These are phyloP conservation scores for Babesia bovis DNA, from an alignment of 169 alveolate species.

Conservation along the genomic window DNA sequence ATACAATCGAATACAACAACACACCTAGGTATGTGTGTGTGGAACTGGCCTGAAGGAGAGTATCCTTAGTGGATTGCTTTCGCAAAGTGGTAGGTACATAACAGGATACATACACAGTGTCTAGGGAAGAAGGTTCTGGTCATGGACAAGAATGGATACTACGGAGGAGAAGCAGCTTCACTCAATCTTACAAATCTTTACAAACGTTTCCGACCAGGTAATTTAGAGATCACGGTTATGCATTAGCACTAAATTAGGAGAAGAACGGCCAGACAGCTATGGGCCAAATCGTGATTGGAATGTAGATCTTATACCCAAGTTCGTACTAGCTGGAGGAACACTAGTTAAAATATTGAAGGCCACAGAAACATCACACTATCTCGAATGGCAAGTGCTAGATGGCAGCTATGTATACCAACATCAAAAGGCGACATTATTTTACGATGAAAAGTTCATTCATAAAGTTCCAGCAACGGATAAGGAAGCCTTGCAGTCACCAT, in stretches of 20 bases:
- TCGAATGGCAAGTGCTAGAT: slow-evolving; percentile 96
- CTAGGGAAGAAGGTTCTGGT: slow-evolving; percentile 95
- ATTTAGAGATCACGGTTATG: not conserved
- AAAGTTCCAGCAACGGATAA: slow-evolving; percentile 98
- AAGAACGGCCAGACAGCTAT: slow-evolving; percentile 86
- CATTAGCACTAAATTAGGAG: slow-evolving; percentile 63
- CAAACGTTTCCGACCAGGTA: slow-evolving; percentile 90
- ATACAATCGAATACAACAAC: not conserved
- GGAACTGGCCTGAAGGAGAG: slow-evolving; percentile 99
- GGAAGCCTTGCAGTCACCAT: slow-evolving; percentile 94
- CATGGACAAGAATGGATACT: slow-evolving; percentile 93
- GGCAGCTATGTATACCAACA: slow-evolving; percentile 96
- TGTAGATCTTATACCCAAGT: slow-evolving; percentile 97
- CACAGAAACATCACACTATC: slow-evolving; percentile 91
- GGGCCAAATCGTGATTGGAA: slow-evolving; percentile 99
- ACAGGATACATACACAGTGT: not conserved
- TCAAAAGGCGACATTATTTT: slow-evolving; percentile 92
- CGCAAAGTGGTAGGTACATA: slow-evolving; percentile 73
- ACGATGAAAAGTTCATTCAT: slow-evolving; percentile 91
- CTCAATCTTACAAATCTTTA: slow-evolving; percentile 93
- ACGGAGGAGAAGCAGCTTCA: slow-evolving; percentile 99
- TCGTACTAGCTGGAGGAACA: slow-evolving; percentile 96
- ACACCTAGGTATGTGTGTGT: slow-evolving; percentile 85
- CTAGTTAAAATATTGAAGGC: slow-evolving; percentile 93
- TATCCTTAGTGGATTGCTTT: slow-evolving; percentile 93